phyloP scores from a whole-genome alignment of 768 basidiomycete genomes.

The Gautieria morchelliformis region DNA sequence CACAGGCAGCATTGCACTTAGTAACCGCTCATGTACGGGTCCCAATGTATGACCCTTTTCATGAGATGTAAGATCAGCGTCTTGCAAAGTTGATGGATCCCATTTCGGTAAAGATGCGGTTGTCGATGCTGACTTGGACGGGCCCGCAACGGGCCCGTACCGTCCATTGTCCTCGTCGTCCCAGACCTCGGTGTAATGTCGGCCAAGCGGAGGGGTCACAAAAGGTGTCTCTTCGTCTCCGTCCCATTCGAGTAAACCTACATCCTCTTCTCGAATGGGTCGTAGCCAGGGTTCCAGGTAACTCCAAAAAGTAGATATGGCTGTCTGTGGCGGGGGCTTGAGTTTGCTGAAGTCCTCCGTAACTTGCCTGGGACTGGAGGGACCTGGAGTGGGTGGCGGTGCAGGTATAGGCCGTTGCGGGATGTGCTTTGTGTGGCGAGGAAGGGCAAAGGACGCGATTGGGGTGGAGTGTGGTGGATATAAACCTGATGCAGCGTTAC shows the following conservation, averaged over 20 bases:
- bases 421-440: slow-evolving; percentile 39
- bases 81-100: slow-evolving; percentile 75
- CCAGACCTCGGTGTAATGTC: slow-evolving; percentile 88
- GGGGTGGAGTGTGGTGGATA: background rate
- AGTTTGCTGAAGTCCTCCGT: slow-evolving; percentile 81
- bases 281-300: slow-evolving; percentile 87
- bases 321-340: slow-evolving; percentile 66
- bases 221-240: slow-evolving; percentile 88
- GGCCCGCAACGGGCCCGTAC: slow-evolving; percentile 34
- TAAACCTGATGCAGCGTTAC: slow-evolving; percentile 31
- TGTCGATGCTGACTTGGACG: slow-evolving; percentile 24
- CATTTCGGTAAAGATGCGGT: slow-evolving; percentile 56
- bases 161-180: slow-evolving; percentile 75
- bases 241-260: slow-evolving; percentile 85
- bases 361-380: slow-evolving; percentile 76
- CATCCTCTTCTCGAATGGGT: slow-evolving; percentile 86
- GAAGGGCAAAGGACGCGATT: slow-evolving; percentile 36
- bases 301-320: slow-evolving; percentile 72
- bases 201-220: slow-evolving; percentile 75
- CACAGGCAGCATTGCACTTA: slow-evolving; percentile 63
- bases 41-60: slow-evolving; percentile 63
- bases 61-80: slow-evolving; percentile 60
- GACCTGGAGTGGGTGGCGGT: slow-evolving; percentile 61
- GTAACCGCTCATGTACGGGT: slow-evolving; percentile 76
- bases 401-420: slow-evolving; percentile 54